Conservation (phyloP, 1,139 yeast genomes). For the Ogataea hybrid region DNA sequence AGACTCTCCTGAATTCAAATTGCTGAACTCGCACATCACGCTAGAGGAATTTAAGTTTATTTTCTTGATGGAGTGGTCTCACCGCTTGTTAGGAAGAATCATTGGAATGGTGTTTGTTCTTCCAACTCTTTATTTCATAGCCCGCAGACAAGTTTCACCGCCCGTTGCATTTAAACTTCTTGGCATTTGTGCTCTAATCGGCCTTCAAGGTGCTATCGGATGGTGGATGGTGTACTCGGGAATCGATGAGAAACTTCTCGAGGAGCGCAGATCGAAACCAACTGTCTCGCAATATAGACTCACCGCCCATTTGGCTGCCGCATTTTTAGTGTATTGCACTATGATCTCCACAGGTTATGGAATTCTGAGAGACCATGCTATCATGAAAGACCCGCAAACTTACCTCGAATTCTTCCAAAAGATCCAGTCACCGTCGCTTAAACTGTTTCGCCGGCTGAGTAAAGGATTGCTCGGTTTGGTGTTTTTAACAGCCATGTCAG, state of each 20-base stretch:
- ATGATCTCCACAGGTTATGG: slow-evolving; percentile 90
- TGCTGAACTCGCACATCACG: slow-evolving; percentile 84
- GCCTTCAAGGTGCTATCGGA: slow-evolving; percentile 93
- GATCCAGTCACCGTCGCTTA: slow-evolving; percentile 55
- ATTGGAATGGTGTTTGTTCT: slow-evolving; percentile 80
- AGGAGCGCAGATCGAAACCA: slow-evolving; percentile 83
- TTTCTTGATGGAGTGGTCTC: slow-evolving; percentile 97
- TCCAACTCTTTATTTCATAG: slow-evolving; percentile 84
- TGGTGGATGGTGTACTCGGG: slow-evolving; percentile 99
- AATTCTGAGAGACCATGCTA: slow-evolving; percentile 71
- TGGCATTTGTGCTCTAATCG: slow-evolving; percentile 74
- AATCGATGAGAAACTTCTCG: slow-evolving; percentile 74
- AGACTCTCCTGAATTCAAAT: slow-evolving; percentile 87
- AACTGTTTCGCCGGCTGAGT: slow-evolving; percentile 54
- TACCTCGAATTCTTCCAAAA: slow-evolving; percentile 53
- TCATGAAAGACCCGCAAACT: slow-evolving; percentile 57
- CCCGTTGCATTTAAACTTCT: slow-evolving; percentile 67
- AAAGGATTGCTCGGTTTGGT: slow-evolving; percentile 62
- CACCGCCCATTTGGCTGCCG: slow-evolving; percentile 93
- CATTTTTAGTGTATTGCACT: slow-evolving; percentile 82
- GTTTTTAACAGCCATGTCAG: slow-evolving; percentile 90
- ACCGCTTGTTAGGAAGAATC: slow-evolving; percentile 85
- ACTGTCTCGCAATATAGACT: slow-evolving; percentile 95
- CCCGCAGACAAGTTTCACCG: slow-evolving; percentile 60
- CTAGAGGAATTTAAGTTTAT: slow-evolving; percentile 94